phyloP scores from a whole-genome alignment of 495 filamentous ascomycete genomes.

The Penicillium mononematosum region DNA sequence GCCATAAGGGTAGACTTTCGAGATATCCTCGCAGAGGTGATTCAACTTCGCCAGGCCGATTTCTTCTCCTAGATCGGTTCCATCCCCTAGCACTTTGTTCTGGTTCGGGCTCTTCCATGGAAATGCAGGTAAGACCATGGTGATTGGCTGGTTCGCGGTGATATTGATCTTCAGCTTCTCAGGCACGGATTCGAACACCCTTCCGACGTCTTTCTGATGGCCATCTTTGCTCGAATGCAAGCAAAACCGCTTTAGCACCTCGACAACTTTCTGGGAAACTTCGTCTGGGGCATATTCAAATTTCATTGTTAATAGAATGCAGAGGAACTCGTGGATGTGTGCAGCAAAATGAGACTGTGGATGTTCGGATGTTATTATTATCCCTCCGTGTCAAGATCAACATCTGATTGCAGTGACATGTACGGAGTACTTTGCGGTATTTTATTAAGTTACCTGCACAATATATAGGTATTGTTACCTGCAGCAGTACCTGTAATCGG shows the following conservation, averaged over 20 bases:
- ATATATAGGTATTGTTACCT: not conserved
- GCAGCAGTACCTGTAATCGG: not conserved
- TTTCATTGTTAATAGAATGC: not conserved
- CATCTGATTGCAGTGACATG: not conserved
- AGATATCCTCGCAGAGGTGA: constrained; percentile 12
- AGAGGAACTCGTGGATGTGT: not conserved
- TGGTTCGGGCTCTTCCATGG: constrained; percentile 12
- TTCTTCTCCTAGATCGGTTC: constrained; percentile 7
- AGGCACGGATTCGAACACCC: constrained; percentile 4
- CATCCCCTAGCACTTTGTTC: constrained; percentile 9
- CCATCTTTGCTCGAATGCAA: constrained; percentile 6
- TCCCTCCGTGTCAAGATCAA: not conserved
- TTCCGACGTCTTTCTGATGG: constrained; percentile 5
- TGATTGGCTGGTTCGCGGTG: constrained; percentile 4
- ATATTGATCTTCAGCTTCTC: constrained; percentile 9
- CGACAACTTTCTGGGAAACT: not conserved
- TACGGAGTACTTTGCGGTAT: not conserved
- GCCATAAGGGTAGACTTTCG: constrained; percentile 13
- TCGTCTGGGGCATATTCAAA: constrained; percentile 10
- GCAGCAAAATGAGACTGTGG: not conserved
- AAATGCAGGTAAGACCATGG: constrained; percentile 12
- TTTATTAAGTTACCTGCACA: not conserved
- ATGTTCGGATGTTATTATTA: not conserved
- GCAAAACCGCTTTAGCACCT: constrained; percentile 1
- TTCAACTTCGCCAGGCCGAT: constrained; percentile 8